Evolutionary conservation across 768 basidiomycete species (phyloP), one percentile per base, ranked within the genome.

Genomic region (Suillus variegatus): DNA sequence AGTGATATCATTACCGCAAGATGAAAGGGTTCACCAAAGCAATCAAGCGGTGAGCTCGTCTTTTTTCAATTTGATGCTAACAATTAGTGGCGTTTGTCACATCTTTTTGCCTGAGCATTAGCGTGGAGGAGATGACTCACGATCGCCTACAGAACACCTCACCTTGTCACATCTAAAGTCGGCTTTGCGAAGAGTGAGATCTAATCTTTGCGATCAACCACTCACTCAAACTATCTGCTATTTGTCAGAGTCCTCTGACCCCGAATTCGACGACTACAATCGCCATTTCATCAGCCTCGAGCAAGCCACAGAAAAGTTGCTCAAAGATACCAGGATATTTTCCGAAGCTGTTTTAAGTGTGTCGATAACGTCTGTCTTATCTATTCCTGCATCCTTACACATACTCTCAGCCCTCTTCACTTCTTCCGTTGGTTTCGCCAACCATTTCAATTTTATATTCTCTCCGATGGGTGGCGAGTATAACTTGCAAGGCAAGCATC

Each of bases 251-350:
- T 94, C 94, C 6, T 82, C 77, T 71, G 95, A 96, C 81, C 86
- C 92, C 22, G 94, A 96, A 74, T 97, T 95, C 78, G 93, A 97
- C 70, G 94, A 95, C 66, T 92, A 88, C 70, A 84, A 88, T 68
- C 85, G 89, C 52, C 87, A 93, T 74, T 97, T 97, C 76, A 76
- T 84, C 13, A 73, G 84, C 4, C 81, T 98, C 69, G 95, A 99
- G 78, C 78, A 85, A 60, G 89, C 92, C 32, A 86, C 91, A 0
- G 95, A 96, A 75, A 95, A 95, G 80, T 81, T 99, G 64, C 78
- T 95, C 71, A 98, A 99, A 81, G 96, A 99, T 73, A 89, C 92
- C 40, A 93, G 91, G 72, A 82, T 88, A 6, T 99, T 95, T 80
- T 86, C 86, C 18, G 95, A 98, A 49, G 86, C 91, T 35, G 91